Base-by-base conservation (phyloP, 257 asterid genomes). In the Sherardia arvensis region DNA sequence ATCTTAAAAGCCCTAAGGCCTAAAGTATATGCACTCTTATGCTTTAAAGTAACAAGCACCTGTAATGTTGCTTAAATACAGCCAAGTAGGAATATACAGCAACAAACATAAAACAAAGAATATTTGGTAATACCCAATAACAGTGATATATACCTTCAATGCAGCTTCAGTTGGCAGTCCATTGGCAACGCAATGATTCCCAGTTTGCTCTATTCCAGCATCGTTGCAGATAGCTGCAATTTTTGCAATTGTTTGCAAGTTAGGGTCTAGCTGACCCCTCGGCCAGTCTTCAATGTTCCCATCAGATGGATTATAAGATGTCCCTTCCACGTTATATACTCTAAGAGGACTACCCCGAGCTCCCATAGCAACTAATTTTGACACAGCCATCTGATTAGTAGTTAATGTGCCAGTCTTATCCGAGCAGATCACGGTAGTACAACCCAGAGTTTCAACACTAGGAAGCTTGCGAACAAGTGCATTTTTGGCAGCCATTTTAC, bases 401-500 rank as follows among this genome's bases (percentile, higher is more conserved):
- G 99, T 93, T 74, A 93, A 76, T 56, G 97, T 93, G 30, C 99
- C 99, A 7, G 97, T 90, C 77, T 93, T 93, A 72, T 93, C 99
- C 6, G 99, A 93, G 80, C 99, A 93, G 67, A 93, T 93, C 59
- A 93, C 99, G 56, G 97, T 93, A 29, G 99, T 93, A 78, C 99
- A 93, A 61, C 99, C 99, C 72, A 93, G 97, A 68, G 97, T 93
- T 79, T 93, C 99, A 61, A 93, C 99, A 76, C 99, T 93, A 9
- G 99, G 97, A 80, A 93, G 76, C 87, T 90, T 93, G 57, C 99
- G 94, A 69, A 93, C 99, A 60, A 93, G 99, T 38, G 99, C 99
- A 75, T 93, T 93, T 80, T 93, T 90, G 66, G 97, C 97, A 74
- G 99, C 99, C 99, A 93, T 93, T 83, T 93, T 93, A 29, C 99